phyloP scores from a whole-genome alignment of 2,329 filamentous ascomycete genomes.

The Phialophora macrospora region DNA sequence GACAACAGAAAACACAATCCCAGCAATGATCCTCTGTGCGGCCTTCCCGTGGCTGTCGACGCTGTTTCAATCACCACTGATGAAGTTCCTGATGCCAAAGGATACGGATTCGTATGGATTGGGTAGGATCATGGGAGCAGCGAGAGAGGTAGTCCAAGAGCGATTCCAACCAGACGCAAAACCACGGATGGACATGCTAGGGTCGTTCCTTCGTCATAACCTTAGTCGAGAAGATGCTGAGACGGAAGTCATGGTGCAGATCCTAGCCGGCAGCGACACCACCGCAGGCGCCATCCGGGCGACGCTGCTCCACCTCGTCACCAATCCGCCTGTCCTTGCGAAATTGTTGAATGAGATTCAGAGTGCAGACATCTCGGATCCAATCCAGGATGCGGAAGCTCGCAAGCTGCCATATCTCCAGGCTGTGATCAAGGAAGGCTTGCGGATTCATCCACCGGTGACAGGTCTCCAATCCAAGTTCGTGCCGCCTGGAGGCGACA shows the following conservation, averaged over 20 bases:
- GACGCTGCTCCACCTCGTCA: constrained; percentile 28
- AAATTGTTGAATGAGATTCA: constrained; percentile 51
- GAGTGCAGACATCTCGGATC: constrained; percentile 27
- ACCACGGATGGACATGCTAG: constrained; percentile 41
- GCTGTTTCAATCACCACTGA: constrained; percentile 27
- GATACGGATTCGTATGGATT: constrained; percentile 31
- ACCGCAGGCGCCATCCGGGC: constrained; percentile 25
- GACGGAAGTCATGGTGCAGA: constrained; percentile 31
- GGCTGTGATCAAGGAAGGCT: constrained; percentile 57
- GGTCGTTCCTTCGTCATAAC: constrained; percentile 42
- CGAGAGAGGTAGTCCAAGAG: constrained; percentile 36
- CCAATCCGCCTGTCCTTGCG: constrained; percentile 22
- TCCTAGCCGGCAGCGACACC: constrained; percentile 57
- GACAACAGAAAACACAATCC: constrained; percentile 26
- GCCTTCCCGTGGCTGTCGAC: constrained; percentile 33
- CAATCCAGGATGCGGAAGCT: constrained; percentile 48
- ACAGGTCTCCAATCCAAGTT: constrained; percentile 46
- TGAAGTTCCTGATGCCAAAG: constrained; percentile 28
- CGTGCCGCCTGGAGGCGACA: constrained; percentile 48
- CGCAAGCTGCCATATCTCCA: constrained; percentile 55
- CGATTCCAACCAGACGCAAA: constrained; percentile 31
- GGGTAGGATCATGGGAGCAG: constrained; percentile 33
- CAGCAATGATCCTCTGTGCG: constrained; percentile 30
- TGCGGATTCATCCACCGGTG: constrained; percentile 55
- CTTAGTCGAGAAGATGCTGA: constrained; percentile 28